phyloP scores from a whole-genome alignment of 352 stramenopile genomes.

The Globisporangium camurandrum region DNA sequence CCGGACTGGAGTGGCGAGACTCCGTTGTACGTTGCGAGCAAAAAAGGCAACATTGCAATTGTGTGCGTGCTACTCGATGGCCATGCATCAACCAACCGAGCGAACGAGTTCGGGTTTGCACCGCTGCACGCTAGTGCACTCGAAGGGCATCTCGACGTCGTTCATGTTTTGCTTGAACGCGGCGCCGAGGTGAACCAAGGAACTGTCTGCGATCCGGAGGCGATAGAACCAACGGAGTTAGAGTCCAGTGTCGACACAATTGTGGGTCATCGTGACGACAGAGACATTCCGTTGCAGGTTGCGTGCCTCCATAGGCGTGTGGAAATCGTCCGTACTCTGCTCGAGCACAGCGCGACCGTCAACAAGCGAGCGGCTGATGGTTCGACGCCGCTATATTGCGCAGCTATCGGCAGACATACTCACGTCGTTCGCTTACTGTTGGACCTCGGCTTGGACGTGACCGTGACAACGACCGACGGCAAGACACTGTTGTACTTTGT shows the following conservation, averaged over 20 bases:
- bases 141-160: neutral
- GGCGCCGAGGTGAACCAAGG: neutral
- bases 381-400: neutral
- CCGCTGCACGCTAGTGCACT: neutral
- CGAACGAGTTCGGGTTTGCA: neutral
- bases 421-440: neutral
- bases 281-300: neutral
- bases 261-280: neutral
- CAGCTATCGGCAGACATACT: neutral
- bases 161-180: neutral
- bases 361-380: neutral
- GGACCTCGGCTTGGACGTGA: neutral
- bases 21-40: neutral
- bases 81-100: neutral
- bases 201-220: neutral
- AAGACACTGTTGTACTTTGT: constrained; percentile 3
- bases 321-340: neutral
- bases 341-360: neutral
- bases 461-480: neutral
- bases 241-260: no score
- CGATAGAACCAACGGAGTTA: no score
- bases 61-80: neutral
- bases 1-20: neutral
- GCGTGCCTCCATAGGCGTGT: neutral
- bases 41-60: neutral